A percentile compares a stretch with the other conserved stretches of the same genome.
Conservation (phyloP, 352 stramenopile species). For the Phytophthora pinifolia region DNA sequence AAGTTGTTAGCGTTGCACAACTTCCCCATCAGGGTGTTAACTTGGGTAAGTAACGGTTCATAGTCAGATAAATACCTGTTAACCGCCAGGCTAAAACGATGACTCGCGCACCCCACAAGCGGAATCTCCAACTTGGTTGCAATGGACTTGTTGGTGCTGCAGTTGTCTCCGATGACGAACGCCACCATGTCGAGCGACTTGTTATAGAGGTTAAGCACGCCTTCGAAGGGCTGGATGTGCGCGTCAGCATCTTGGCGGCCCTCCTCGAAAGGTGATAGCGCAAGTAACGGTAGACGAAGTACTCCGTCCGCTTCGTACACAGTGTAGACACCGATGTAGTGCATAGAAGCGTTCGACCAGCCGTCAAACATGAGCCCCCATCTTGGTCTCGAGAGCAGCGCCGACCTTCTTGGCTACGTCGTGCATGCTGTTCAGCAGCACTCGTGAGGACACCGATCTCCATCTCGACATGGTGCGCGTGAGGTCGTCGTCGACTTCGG, state of each 20-base stretch:
- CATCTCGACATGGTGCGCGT: slow-evolving; percentile 1
- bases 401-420: slow-evolving; percentile 9
- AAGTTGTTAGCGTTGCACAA: slow-evolving; percentile 7
- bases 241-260: slow-evolving; percentile 6
- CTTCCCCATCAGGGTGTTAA: background rate
- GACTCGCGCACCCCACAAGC: background rate
- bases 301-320: background rate
- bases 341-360: slow-evolving; percentile 2
- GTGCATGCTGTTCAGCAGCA: slow-evolving; percentile 1
- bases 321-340: slow-evolving; percentile 6
- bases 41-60: background rate
- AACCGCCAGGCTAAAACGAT: background rate
- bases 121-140: background rate
- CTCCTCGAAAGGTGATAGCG: slow-evolving; percentile 4
- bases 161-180: slow-evolving; percentile 6
- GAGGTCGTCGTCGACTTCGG: slow-evolving; percentile 4
- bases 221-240: slow-evolving; percentile 6
- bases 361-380: slow-evolving; percentile 10
- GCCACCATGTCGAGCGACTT: slow-evolving; percentile 11
- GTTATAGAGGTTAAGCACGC: slow-evolving; percentile 14
- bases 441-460: background rate
- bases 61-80: background rate
- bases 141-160: slow-evolving; percentile 1
- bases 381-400: too few relatives aligned
- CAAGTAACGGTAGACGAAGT: background rate